Conservation (phyloP, 1,284 basidiomycete species). For the Erythrobasidium hasegawianum region DNA sequence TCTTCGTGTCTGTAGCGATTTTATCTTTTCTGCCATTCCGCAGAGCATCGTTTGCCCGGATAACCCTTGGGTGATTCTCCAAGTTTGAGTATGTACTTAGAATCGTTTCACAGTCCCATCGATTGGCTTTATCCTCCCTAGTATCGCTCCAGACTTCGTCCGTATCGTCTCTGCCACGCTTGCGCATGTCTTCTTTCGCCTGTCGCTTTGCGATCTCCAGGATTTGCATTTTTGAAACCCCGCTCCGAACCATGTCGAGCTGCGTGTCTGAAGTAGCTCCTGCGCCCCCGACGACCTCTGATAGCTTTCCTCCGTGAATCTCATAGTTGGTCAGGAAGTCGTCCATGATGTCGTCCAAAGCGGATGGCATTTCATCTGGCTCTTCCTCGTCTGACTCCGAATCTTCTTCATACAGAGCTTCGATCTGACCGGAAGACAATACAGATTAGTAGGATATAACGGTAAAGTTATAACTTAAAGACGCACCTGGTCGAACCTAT, state of each 20-base stretch:
- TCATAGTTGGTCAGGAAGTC: constrained; percentile 93
- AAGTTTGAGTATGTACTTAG: constrained; percentile 92
- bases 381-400: constrained; percentile 56
- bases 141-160: constrained; percentile 51
- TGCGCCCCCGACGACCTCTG: constrained; percentile 54
- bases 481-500: constrained; percentile 84
- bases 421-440: constrained; percentile 58
- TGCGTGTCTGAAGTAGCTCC: constrained; percentile 71
- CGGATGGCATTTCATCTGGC: constrained; percentile 68
- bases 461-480: constrained; percentile 47
- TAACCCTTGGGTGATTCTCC: constrained; percentile 86
- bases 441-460: constrained; percentile 5
- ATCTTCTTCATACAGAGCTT: constrained; percentile 67
- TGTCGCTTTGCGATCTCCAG: constrained; percentile 40
- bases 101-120: constrained; percentile 94
- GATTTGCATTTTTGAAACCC: constrained; percentile 60
- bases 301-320: constrained; percentile 74
- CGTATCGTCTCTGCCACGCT: constrained; percentile 37
- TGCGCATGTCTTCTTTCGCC: constrained; percentile 50
- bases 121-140: constrained; percentile 63
- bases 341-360: constrained; percentile 81
- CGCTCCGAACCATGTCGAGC: constrained; percentile 68
- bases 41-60: constrained; percentile 59
- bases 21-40: constrained; percentile 1
- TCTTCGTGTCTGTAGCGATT: constrained; percentile 56